Percentiles rank a stretch among this genome's conserved stretches.
These are phyloP conservation scores for Fragaria nilgerrensis DNA, from an alignment of 306 rosid genomes.

Conservation along the genomic window DNA sequence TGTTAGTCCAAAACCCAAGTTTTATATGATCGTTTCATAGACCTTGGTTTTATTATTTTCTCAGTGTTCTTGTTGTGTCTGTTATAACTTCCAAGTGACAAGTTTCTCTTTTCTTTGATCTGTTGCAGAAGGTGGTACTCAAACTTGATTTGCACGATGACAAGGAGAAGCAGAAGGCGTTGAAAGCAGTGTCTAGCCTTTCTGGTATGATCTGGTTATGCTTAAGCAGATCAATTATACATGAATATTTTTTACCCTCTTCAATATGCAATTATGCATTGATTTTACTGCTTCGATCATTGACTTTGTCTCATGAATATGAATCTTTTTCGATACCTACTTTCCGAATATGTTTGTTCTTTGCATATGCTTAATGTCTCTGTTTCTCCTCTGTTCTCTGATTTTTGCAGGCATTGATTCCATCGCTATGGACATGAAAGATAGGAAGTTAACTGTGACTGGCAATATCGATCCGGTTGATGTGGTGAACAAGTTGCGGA, in stretches of 20 bases:
- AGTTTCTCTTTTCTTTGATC: background rate
- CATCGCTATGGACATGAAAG: slow-evolving; percentile 82
- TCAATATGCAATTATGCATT: background rate
- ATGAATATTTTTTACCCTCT: background rate
- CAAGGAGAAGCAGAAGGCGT: slow-evolving; percentile 69
- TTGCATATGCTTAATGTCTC: background rate
- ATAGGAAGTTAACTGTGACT: slow-evolving; percentile 64
- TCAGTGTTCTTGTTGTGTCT: background rate
- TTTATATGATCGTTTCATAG: background rate
- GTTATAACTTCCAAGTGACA: background rate
- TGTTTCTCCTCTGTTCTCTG: background rate
- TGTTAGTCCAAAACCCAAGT: slow-evolving; percentile 3
- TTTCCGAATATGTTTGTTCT: background rate
- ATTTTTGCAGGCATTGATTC: slow-evolving; percentile 70
- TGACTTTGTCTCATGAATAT: background rate
- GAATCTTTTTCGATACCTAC: no score
- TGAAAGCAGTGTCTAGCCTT: slow-evolving; percentile 59
- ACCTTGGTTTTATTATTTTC: background rate
- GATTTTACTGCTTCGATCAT: background rate
- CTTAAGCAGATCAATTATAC: background rate
- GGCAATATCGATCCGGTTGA: slow-evolving; percentile 66
- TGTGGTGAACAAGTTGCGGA: slow-evolving; percentile 58
- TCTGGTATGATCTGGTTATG: slow-evolving; percentile 36
- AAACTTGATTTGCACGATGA: slow-evolving; percentile 72
- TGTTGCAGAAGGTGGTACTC: slow-evolving; percentile 67